Conservation (phyloP, 148 eudicot genomes). For the Amaranthus hypochondriacus region DNA sequence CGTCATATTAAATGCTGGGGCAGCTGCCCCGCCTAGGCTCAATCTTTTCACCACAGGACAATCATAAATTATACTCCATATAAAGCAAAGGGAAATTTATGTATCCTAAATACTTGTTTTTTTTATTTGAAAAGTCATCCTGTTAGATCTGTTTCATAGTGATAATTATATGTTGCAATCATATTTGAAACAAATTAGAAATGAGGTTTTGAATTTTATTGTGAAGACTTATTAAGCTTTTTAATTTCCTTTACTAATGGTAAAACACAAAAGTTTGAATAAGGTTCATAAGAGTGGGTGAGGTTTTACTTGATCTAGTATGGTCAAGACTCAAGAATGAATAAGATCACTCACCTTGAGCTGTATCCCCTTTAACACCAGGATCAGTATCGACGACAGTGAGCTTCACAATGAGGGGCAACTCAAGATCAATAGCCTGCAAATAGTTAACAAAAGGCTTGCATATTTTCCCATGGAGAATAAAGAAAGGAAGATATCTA, state of each 20-base stretch:
- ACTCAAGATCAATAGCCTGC: constrained; percentile 86
- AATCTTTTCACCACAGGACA: no score
- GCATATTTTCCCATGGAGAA: background rate
- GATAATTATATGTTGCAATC: no score
- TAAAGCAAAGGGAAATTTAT: no score
- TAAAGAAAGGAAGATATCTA: background rate
- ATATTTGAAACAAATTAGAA: no score
- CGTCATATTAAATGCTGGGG: no score
- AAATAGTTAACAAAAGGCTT: constrained; percentile 23
- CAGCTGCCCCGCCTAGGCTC: no score
- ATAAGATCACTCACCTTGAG: constrained; percentile 54
- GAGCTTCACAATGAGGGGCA: constrained; percentile 72
- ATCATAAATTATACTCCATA: no score
- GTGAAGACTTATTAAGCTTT: background rate
- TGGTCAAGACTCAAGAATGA: constrained; percentile 5
- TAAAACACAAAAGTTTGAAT: background rate
- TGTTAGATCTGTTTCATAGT: no score
- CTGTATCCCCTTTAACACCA: constrained; percentile 79
- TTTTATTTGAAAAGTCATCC: no score
- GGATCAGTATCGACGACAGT: constrained; percentile 77
- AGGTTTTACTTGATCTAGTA: background rate
- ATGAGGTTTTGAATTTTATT: no score
- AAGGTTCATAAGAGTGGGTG: background rate
- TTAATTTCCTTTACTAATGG: background rate
- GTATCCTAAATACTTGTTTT: no score